Conservation (phyloP, 2,329 filamentous ascomycete genomes). For the Thermothelomyces thermophilus region DNA sequence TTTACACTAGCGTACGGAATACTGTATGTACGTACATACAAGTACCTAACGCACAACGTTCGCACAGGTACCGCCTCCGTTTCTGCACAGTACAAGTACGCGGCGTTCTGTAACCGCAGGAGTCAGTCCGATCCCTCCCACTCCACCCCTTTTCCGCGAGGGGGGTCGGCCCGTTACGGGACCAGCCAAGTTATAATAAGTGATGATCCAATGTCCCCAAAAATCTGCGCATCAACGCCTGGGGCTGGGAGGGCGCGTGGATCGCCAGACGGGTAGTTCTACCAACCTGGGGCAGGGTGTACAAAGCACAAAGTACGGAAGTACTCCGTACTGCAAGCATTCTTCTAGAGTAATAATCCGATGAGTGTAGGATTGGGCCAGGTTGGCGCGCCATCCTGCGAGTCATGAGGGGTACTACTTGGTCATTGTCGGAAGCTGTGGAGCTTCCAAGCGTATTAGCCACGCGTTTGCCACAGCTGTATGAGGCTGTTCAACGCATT, state of each 20-base stretch:
- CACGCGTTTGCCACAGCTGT: no score
- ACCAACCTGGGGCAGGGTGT: background rate
- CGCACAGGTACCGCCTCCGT: background rate
- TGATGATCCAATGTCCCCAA: background rate
- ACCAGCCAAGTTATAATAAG: background rate
- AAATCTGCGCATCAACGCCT: background rate
- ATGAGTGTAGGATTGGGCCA: background rate
- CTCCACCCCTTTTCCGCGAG: background rate
- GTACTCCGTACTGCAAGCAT: no score
- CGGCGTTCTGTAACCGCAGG: background rate
- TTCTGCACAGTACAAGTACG: background rate
- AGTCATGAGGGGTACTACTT: slow-evolving; percentile 5
- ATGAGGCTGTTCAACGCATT: no score
- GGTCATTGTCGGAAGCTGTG: no score
- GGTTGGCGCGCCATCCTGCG: background rate
- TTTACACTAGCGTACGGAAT: background rate
- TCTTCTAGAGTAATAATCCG: background rate
- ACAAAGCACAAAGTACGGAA: no score
- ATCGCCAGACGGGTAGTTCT: background rate
- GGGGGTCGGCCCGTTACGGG: slow-evolving; percentile 5
- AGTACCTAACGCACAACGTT: no score
- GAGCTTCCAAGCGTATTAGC: no score
- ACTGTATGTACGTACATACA: no score
- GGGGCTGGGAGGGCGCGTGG: background rate
- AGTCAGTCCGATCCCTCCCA: background rate